Conservation (phyloP, 768 basidiomycete species). For the Hemileccinum impolitum region DNA sequence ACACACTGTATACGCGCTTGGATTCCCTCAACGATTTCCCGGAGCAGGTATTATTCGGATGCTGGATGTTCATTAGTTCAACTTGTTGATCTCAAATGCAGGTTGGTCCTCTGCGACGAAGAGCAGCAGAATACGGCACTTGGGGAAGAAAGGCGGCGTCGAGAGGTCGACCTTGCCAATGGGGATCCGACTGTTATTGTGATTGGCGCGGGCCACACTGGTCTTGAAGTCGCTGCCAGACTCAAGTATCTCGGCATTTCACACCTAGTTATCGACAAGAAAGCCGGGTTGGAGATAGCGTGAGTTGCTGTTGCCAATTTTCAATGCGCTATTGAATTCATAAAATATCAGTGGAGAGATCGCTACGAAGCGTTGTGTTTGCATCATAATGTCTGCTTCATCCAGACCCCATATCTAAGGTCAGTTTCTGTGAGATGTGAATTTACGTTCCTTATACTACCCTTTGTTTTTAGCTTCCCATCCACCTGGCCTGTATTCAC, state of each 20-base stretch:
- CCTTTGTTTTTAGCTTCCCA: slow-evolving; percentile 41
- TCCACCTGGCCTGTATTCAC: slow-evolving; percentile 50
- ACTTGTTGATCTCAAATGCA: slow-evolving; percentile 5
- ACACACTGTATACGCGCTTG: slow-evolving; percentile 56
- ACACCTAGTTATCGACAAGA: slow-evolving; percentile 54
- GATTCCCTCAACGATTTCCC: slow-evolving; percentile 55
- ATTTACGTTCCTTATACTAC: background rate
- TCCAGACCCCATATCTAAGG: slow-evolving; percentile 55
- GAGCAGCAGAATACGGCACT: slow-evolving; percentile 45
- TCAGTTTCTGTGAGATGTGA: slow-evolving; percentile 21
- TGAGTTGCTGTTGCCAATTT: slow-evolving; percentile 4
- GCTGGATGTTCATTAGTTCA: no score
- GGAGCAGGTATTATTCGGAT: slow-evolving; percentile 34
- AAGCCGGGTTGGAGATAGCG: slow-evolving; percentile 48
- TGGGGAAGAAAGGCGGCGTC: slow-evolving; percentile 49
- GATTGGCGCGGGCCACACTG: slow-evolving; percentile 67
- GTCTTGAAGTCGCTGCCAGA: slow-evolving; percentile 60
- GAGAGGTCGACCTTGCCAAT: slow-evolving; percentile 45
- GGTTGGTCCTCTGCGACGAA: slow-evolving; percentile 42
- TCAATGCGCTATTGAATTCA: background rate
- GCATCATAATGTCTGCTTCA: slow-evolving; percentile 51
- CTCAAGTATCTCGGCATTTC: slow-evolving; percentile 56
- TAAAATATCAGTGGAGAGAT: slow-evolving; percentile 42
- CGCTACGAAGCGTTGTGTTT: slow-evolving; percentile 57
- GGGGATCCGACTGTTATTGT: slow-evolving; percentile 56